Conservation (phyloP, 257 asterid genomes). For the Ajuga chamaepitys region DNA sequence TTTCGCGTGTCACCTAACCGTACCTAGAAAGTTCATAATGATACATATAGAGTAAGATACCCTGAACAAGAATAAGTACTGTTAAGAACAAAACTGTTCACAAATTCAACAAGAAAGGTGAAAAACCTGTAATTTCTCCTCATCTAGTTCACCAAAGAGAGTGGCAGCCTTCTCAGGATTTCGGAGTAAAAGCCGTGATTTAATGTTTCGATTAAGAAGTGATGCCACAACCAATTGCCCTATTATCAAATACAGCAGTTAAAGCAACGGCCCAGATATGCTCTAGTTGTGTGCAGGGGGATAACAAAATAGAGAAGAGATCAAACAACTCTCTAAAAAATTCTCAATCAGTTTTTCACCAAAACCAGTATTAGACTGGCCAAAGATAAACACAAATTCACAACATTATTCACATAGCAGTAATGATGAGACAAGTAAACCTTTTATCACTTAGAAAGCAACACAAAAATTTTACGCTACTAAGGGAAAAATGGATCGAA, state of each 20-base stretch:
- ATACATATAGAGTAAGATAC: slow-evolving; percentile 14
- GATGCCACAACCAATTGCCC: slow-evolving; percentile 95
- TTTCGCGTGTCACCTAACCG: slow-evolving; percentile 74
- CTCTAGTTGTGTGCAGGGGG: too few relatives aligned
- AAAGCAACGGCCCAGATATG: too few relatives aligned
- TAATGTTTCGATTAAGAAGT: slow-evolving; percentile 57
- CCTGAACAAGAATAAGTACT: not conserved
- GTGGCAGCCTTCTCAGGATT: slow-evolving; percentile 65
- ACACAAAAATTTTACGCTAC: not conserved
- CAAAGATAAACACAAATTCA: not conserved
- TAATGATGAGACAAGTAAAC: too few relatives aligned
- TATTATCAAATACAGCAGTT: slow-evolving; percentile 21
- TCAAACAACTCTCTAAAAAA: too few relatives aligned
- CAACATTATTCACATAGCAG: too few relatives aligned
- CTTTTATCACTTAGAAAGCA: not conserved
- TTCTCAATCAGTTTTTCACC: too few relatives aligned
- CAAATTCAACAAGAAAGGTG: slow-evolving; percentile 4
- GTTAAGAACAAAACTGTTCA: not conserved
- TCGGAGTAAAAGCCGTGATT: slow-evolving; percentile 65
- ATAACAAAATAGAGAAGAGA: too few relatives aligned
- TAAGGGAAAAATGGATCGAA: not conserved
- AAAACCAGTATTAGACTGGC: not conserved
- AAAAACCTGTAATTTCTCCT: slow-evolving; percentile 64
- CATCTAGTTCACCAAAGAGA: slow-evolving; percentile 76
- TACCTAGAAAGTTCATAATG: slow-evolving; percentile 49